phyloP scores from a whole-genome alignment of 208 protist genomes.

The Balamuthia mandrillaris region DNA sequence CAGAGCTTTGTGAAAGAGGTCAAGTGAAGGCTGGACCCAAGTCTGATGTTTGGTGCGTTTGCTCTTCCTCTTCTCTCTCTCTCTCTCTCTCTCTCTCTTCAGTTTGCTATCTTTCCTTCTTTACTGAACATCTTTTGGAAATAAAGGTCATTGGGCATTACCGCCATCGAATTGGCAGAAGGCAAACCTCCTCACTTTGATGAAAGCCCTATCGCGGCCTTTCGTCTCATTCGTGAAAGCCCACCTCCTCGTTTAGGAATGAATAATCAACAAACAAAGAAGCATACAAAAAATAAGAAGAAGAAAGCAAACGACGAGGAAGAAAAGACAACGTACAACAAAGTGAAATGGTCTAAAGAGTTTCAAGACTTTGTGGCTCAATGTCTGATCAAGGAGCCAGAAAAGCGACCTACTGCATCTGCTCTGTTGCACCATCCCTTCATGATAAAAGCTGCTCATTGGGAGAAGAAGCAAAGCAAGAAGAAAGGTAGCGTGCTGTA shows the following conservation, averaged over 20 bases:
- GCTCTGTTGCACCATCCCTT: constrained; percentile 11
- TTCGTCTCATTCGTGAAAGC: neutral
- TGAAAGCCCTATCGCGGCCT: constrained; percentile 7
- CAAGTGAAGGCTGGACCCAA: constrained; percentile 6
- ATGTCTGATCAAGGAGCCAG: constrained; percentile 31
- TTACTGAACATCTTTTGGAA: too few relatives aligned
- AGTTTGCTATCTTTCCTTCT: too few relatives aligned
- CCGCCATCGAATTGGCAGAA: neutral
- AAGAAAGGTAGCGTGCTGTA: neutral
- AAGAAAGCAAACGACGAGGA: too few relatives aligned
- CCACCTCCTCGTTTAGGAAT: constrained; percentile 19
- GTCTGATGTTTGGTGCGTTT: neutral
- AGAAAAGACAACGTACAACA: too few relatives aligned
- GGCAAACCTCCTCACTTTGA: constrained; percentile 1
- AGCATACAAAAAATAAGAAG: neutral
- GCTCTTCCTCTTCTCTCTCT: too few relatives aligned
- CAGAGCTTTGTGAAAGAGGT: constrained; percentile 32
- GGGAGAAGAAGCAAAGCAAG: neutral
- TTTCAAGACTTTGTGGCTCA: constrained; percentile 38
- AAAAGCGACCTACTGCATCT: constrained; percentile 4
- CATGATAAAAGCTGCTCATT: neutral
- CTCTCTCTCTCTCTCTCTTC: too few relatives aligned
- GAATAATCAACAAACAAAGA: neutral
- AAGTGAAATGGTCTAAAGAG: constrained; percentile 34
- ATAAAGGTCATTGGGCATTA: neutral